These are phyloP conservation scores for Dacryopinax primogenitus DNA, from an alignment of 768 basidiomycete species.

Conservation along the genomic window DNA sequence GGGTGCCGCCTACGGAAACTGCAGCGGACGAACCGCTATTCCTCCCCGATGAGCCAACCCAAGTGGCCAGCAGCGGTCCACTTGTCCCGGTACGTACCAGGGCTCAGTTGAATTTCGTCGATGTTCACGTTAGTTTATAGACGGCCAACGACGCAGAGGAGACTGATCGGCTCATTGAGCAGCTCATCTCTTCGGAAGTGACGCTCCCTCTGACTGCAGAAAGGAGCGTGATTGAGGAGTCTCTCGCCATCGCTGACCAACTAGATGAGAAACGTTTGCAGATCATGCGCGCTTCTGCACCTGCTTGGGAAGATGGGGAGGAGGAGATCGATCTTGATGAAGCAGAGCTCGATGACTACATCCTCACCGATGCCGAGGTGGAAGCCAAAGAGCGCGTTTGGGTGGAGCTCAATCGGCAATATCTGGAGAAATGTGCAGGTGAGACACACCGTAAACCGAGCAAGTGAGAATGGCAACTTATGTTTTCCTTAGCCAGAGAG, in stretches of 20 bases:
- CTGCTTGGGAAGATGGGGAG: constrained; percentile 35
- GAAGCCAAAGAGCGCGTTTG: constrained; percentile 80
- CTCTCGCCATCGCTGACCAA: constrained; percentile 29
- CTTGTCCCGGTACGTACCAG: background rate
- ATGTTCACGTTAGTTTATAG: background rate
- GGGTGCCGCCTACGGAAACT: background rate
- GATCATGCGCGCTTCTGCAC: constrained; percentile 31
- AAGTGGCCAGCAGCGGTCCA: background rate
- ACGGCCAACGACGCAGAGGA: background rate
- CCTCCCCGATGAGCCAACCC: background rate
- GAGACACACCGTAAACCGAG: constrained; percentile 21
- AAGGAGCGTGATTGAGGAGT: constrained; percentile 24
- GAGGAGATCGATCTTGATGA: constrained; percentile 75
- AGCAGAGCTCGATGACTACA: constrained; percentile 64
- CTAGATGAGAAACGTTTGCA: constrained; percentile 50
- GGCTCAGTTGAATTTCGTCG: background rate
- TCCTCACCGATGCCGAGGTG: constrained; percentile 69
- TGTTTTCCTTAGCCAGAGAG: constrained; percentile 48
- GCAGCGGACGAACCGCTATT: background rate
- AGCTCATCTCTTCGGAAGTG: constrained; percentile 57
- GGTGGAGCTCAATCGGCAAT: constrained; percentile 88
- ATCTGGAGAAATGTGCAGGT: constrained; percentile 79
- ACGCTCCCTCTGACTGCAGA: constrained; percentile 48
- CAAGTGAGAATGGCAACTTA: constrained; percentile 34
- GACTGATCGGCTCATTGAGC: constrained; percentile 50